Evolutionary conservation across 2,329 filamentous ascomycete species (phyloP).

Genomic region (Apiospora marii): DNA sequence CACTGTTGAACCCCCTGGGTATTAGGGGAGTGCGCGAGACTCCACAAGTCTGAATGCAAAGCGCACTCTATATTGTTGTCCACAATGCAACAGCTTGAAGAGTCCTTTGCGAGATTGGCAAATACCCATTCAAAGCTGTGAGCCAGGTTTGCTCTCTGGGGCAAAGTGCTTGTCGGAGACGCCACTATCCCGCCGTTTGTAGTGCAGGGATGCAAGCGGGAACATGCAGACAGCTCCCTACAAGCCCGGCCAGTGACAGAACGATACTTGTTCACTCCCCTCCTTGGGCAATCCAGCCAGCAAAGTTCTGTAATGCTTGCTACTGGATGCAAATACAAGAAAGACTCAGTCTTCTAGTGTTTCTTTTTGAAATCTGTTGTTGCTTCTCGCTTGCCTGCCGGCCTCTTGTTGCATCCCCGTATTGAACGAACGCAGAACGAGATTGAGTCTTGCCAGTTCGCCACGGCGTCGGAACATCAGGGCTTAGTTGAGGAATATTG

Average conservation of each 20-base stretch:
- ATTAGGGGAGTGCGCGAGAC: background rate
- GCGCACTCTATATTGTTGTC: background rate
- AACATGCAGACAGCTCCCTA: background rate
- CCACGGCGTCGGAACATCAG: no score
- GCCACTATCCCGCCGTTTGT: background rate
- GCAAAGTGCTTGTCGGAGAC: background rate
- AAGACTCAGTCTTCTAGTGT: background rate
- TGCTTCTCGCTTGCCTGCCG: background rate
- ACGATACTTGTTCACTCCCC: background rate
- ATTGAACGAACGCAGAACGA: background rate
- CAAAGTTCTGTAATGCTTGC: background rate
- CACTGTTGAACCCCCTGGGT: background rate
- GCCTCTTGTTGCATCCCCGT: background rate
- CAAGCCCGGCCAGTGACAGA: no score
- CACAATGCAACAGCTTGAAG: background rate
- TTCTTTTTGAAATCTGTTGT: background rate
- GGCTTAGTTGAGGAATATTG: no score
- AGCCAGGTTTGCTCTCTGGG: background rate
- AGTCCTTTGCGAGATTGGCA: background rate
- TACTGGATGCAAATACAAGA: background rate
- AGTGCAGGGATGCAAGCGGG: background rate
- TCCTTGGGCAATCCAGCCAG: background rate
- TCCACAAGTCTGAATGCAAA: background rate
- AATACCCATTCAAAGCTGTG: background rate
- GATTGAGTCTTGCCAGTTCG: no score